A percentile compares a stretch with the other conserved stretches of the same genome.
Evolutionary conservation across 2,329 filamentous ascomycete genomes (phyloP).

Genomic region (Epicoccum nigrum): DNA sequence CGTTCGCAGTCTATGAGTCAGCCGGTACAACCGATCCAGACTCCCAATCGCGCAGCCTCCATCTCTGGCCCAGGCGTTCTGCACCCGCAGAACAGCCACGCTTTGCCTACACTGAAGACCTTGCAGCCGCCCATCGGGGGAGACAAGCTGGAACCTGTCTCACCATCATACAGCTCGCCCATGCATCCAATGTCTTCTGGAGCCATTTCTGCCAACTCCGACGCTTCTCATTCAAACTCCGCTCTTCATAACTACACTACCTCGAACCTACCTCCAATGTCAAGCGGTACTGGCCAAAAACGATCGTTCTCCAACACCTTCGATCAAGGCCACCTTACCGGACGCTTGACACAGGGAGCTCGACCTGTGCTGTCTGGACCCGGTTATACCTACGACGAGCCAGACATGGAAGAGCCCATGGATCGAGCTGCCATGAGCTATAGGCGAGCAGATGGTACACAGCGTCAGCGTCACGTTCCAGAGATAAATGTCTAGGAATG

Average conservation of each 20-base stretch:
- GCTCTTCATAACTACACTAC: constrained; percentile 35
- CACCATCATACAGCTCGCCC: constrained; percentile 52
- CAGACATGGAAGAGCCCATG: constrained; percentile 51
- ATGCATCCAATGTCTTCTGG: constrained; percentile 38
- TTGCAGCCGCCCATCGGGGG: constrained; percentile 39
- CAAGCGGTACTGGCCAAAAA: constrained; percentile 46
- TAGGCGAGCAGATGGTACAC: constrained; percentile 54
- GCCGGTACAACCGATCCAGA: constrained; percentile 41
- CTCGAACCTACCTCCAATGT: constrained; percentile 33
- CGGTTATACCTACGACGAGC: constrained; percentile 42
- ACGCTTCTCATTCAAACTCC: constrained; percentile 35
- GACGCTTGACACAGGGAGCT: constrained; percentile 53
- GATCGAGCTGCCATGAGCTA: constrained; percentile 53
- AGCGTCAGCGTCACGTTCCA: constrained; percentile 46
- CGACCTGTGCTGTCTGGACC: constrained; percentile 46
- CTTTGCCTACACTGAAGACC: constrained; percentile 53
- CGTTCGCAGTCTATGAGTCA: constrained; percentile 47
- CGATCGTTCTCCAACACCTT: constrained; percentile 56
- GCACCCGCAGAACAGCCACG: constrained; percentile 41
- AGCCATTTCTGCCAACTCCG: constrained; percentile 44
- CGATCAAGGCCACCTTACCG: constrained; percentile 50
- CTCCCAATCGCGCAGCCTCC: constrained; percentile 41
- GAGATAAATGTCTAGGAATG: constrained; percentile 37
- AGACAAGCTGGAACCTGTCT: constrained; percentile 52
- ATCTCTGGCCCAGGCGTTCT: constrained; percentile 33